These are phyloP conservation scores for Falciphora oryzae DNA, from an alignment of 2,329 filamentous ascomycete genomes.

Conservation along the genomic window DNA sequence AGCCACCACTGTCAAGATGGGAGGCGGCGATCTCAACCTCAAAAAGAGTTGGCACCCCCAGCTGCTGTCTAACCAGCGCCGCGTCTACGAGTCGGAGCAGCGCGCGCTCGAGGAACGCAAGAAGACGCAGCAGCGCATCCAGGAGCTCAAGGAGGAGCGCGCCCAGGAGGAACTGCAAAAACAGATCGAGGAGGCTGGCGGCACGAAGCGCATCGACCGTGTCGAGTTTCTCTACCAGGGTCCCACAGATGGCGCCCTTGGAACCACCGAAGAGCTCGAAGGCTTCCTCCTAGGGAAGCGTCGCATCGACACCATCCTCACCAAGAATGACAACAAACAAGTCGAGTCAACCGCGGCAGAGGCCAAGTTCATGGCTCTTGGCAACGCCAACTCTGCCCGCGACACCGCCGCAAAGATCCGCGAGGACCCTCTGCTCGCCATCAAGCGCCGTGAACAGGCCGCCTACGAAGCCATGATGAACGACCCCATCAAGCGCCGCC, in stretches of 20 bases:
- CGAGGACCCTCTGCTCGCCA: constrained; percentile 85
- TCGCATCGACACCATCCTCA: constrained; percentile 75
- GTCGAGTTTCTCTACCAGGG: constrained; percentile 99
- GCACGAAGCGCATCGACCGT: constrained; percentile 69
- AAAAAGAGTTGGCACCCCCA: constrained; percentile 95
- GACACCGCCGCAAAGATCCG: constrained; percentile 84
- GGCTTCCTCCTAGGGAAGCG: constrained; percentile 90
- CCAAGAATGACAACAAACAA: constrained; percentile 74
- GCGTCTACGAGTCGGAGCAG: constrained; percentile 87
- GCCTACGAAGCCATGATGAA: constrained; percentile 77
- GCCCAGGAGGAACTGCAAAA: constrained; percentile 86
- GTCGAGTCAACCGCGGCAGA: constrained; percentile 66
- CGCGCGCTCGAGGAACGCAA: constrained; percentile 93
- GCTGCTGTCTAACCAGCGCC: constrained; percentile 82
- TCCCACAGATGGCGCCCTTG: constrained; percentile 69
- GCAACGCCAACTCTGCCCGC: constrained; percentile 65
- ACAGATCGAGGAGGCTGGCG: constrained; percentile 83
- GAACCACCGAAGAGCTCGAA: constrained; percentile 83
- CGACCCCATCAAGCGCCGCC: constrained; percentile 61
- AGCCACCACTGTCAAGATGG: constrained; percentile 54
- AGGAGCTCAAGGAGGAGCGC: constrained; percentile 91
- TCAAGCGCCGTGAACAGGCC: constrained; percentile 86
- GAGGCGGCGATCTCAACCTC: constrained; percentile 83
- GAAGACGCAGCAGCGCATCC: constrained; percentile 81
- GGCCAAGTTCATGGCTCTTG: constrained; percentile 54